A percentile compares a stretch with the other conserved stretches of the same genome.
Conservation (phyloP, 1,284 basidiomycete species). For the Cutaneotrichosporon arboriforme region DNA sequence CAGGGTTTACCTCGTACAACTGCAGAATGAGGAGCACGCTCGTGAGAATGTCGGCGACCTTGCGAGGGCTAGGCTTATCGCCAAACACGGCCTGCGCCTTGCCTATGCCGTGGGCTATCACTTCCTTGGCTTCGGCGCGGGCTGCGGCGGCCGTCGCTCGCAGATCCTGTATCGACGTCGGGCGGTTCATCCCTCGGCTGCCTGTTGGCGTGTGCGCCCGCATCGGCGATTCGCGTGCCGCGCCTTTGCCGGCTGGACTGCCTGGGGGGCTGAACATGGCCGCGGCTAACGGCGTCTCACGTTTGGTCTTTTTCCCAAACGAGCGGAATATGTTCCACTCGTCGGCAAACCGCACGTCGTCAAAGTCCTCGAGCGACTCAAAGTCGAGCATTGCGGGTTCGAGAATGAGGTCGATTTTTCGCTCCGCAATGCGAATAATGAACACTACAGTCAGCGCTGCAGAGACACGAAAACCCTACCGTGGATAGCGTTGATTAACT, state of each 20-base stretch:
- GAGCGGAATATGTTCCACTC: conserved; percentile 87
- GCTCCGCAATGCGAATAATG: conserved; percentile 86
- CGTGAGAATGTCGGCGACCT: conserved; percentile 75
- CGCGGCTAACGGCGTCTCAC: conserved; percentile 34
- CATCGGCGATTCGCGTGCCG: conserved; percentile 3
- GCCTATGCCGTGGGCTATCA: conserved; percentile 15
- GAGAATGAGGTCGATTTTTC: conserved; percentile 77
- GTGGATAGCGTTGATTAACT: conserved; percentile 89
- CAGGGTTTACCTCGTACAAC: conserved; percentile 86
- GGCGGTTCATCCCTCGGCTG: conserved; percentile 10
- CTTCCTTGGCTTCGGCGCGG: conserved; percentile 18
- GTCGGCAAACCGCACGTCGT: conserved; percentile 84
- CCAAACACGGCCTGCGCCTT: conserved; percentile 19
- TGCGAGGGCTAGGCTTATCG: conserved; percentile 51
- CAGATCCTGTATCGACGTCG: conserved; percentile 32
- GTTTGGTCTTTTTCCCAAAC: conserved; percentile 63
- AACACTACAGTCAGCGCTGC: conserved; percentile 60
- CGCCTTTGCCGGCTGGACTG: neutral
- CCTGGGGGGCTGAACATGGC: conserved; percentile 10
- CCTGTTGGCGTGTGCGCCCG: neutral
- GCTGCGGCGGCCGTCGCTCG: conserved; percentile 9
- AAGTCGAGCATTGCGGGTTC: conserved; percentile 81
- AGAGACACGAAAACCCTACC: conserved; percentile 57
- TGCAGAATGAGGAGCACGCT: conserved; percentile 80
- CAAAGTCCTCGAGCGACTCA: conserved; percentile 69